Base-by-base conservation (phyloP, 1,139 yeast species). In the Zygoascus sp. region DNA sequence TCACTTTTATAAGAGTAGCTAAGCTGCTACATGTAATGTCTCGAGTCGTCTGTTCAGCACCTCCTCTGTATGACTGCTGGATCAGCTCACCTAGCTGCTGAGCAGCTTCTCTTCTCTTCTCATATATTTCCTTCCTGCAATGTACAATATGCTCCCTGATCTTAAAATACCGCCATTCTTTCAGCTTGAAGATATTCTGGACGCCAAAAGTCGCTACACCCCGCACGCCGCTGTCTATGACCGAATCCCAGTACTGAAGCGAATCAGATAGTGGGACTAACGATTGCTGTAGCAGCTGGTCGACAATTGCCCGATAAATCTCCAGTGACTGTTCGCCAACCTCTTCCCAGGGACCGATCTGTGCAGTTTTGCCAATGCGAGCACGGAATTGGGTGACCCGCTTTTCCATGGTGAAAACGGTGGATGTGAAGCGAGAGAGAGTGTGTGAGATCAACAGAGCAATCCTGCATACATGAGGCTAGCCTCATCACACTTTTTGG, bases 91-190 rank as follows among this genome's bases (percentile, higher is more conserved):
- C 45, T 5, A 42, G 32, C 11, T 25, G 27, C 19, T 42, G 32
- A 13, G 45, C 45, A 13, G 45, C 45, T 13, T 16, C 15, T 2
- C 34, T 28, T 2, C 40, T 19, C 35, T 34, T 28, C 40, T 35
- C 40, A 28, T 37, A 36, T 5, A 42, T 15, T 36, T 42, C 45
- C 21, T 34, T 36, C 10, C 45, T 38, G 25, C 40, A 34, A 13
- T 28, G 16, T 5, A 42, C 30, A 11, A 42, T 42, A 35, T 42
- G 41, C 7, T 25, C 40, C 16, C 40, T 23, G 25, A 42, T 27
- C 16, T 25, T 36, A 3, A 25, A n/a, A 11, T 23, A 21, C 21
- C 35, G 25, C 45, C 45, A 42, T 36, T 42, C 45, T 19, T 37
- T 35, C 25, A 42, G 28, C n/a, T 25, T 28, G 23, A 42, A 42